Percentiles rank a stretch among this genome's conserved stretches.
phyloP scores from a whole-genome alignment of 495 filamentous ascomycete genomes.

The Trichoderma virens region DNA sequence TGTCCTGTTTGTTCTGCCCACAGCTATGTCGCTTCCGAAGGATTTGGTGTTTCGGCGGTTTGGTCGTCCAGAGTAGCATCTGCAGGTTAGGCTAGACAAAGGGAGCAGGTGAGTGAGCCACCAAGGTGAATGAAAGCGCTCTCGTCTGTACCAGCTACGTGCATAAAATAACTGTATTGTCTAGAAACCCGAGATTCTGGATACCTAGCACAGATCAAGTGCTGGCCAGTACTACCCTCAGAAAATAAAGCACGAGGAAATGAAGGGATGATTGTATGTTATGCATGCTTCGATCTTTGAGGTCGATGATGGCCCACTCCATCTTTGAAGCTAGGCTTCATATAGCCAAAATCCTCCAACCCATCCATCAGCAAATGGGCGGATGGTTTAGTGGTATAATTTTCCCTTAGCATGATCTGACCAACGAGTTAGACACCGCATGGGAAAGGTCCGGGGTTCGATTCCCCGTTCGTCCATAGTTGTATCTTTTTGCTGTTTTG shows the following conservation, averaged over 20 bases:
- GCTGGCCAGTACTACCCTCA: not conserved
- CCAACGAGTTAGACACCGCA: not conserved
- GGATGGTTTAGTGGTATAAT: slow-evolving; percentile 9
- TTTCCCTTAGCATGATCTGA: slow-evolving; percentile 5
- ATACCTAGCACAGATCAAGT: too few relatives aligned
- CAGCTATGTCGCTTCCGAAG: not conserved
- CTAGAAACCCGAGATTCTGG: too few relatives aligned
- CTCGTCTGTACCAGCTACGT: too few relatives aligned
- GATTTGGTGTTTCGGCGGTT: not conserved
- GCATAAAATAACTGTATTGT: too few relatives aligned
- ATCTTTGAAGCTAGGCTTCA: not conserved
- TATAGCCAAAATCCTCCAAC: not conserved
- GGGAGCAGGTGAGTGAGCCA: not conserved
- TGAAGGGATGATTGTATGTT: too few relatives aligned
- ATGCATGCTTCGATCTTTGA: not conserved
- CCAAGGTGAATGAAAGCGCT: too few relatives aligned
- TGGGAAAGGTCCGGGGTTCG: slow-evolving; percentile 31
- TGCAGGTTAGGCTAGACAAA: not conserved
- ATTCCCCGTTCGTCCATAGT: slow-evolving; percentile 26
- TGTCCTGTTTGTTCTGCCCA: not conserved
- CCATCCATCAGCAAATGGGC: not conserved
- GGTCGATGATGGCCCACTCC: not conserved
- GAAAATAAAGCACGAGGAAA: not conserved
- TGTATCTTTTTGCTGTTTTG: not conserved
- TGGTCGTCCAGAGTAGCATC: not conserved